These are phyloP conservation scores for Phytophthora syringae DNA, from an alignment of 352 stramenopile genomes.

Conservation along the genomic window DNA sequence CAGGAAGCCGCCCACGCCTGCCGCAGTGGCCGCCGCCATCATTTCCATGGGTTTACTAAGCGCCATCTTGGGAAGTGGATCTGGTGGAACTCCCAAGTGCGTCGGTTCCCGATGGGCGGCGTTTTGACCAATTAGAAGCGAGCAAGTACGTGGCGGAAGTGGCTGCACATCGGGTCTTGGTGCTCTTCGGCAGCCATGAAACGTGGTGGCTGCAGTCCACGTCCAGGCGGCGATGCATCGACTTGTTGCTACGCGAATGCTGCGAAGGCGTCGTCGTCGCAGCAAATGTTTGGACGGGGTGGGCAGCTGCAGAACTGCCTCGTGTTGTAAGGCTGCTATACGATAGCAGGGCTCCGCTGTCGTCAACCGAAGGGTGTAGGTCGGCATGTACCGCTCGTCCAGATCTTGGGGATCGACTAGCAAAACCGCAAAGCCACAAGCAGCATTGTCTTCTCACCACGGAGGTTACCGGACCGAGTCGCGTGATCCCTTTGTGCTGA, in stretches of 20 bases:
- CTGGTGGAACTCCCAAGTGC: conserved; percentile 15
- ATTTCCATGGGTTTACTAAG: conserved; percentile 88
- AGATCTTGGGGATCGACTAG: conserved; percentile 2
- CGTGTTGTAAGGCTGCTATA: too few relatives aligned
- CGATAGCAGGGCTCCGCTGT: too few relatives aligned
- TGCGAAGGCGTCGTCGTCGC: too few relatives aligned
- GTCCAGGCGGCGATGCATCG: too few relatives aligned
- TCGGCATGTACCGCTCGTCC: background rate
- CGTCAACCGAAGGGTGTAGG: background rate
- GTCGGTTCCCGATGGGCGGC: background rate
- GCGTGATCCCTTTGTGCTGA: background rate
- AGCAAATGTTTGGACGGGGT: too few relatives aligned
- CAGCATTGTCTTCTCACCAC: background rate
- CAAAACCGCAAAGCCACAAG: conserved; percentile 2
- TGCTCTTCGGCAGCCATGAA: background rate
- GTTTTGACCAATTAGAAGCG: conserved; percentile 12
- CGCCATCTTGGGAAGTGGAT: conserved; percentile 33
- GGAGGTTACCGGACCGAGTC: background rate
- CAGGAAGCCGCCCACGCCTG: conserved; percentile 78
- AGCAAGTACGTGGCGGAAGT: conserved; percentile 8
- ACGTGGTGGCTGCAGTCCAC: background rate
- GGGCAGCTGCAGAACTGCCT: too few relatives aligned
- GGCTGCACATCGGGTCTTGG: background rate
- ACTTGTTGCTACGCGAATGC: too few relatives aligned
- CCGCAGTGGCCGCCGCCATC: conserved; percentile 77